These are phyloP conservation scores for Tulasnella sp. DNA, from an alignment of 768 basidiomycete species.

Conservation along the genomic window DNA sequence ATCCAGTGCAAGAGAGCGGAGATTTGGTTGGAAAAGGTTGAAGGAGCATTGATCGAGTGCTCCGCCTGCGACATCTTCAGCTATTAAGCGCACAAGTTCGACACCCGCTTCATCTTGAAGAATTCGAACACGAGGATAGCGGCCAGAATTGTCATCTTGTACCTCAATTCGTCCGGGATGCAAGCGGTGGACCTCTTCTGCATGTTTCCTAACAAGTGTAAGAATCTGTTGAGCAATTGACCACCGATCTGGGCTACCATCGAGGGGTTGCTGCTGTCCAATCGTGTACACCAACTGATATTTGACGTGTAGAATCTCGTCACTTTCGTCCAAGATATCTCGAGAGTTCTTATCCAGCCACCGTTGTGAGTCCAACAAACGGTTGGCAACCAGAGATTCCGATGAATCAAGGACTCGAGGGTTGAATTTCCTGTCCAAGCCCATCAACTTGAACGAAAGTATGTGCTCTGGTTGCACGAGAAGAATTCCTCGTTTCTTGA, in stretches of 20 bases:
- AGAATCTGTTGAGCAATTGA: slow-evolving; percentile 28
- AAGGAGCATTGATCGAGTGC: background rate
- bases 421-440: slow-evolving; percentile 28
- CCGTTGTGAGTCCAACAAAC: slow-evolving; percentile 9
- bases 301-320: slow-evolving; percentile 32
- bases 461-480: slow-evolving; percentile 43
- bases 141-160: background rate
- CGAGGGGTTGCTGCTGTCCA: slow-evolving; percentile 28
- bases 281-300: slow-evolving; percentile 40
- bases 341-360: slow-evolving; percentile 20
- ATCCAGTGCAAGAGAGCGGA: no score
- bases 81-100: background rate
- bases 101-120: background rate
- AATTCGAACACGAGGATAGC: background rate
- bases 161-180: background rate
- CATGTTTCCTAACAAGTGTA: slow-evolving; percentile 16
- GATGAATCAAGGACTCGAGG: slow-evolving; percentile 4
- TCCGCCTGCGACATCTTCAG: background rate
- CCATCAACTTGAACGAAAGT: slow-evolving; percentile 38
- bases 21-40: slow-evolving; percentile 19
- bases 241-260: slow-evolving; percentile 36
- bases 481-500: slow-evolving; percentile 31
- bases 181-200: background rate
- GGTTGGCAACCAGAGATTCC: background rate
- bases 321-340: slow-evolving; percentile 16